These are phyloP conservation scores for Penicillium riverlandense DNA, from an alignment of 495 filamentous ascomycete genomes.

Conservation along the genomic window DNA sequence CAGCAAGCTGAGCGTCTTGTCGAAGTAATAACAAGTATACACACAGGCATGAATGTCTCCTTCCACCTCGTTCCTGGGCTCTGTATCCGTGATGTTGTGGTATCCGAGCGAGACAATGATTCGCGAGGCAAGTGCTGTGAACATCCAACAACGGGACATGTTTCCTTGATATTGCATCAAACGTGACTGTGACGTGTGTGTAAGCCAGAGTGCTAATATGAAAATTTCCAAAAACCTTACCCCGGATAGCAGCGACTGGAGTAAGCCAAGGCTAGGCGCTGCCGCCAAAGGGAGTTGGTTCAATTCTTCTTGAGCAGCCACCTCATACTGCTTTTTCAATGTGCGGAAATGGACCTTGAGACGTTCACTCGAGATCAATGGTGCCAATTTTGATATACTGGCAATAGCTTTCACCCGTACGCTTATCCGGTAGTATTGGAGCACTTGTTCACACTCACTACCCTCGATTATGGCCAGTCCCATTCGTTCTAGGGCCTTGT, in stretches of 20 bases:
- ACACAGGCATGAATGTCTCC: constrained; percentile 20
- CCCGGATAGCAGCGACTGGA: constrained; percentile 21
- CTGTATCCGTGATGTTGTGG: constrained; percentile 15
- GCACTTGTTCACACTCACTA: constrained; percentile 14
- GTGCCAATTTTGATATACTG: constrained; percentile 15
- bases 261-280: constrained; percentile 16
- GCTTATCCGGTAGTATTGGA: constrained; percentile 14
- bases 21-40: constrained; percentile 26
- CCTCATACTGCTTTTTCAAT: constrained; percentile 17
- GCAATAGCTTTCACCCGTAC: constrained; percentile 19
- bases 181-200: constrained; percentile 8
- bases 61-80: constrained; percentile 13
- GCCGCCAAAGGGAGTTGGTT: constrained; percentile 15
- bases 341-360: constrained; percentile 13
- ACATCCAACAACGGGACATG: constrained; percentile 22
- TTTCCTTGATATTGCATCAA: constrained; percentile 21
- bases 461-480: constrained; percentile 18
- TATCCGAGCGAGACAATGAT: constrained; percentile 22
- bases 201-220: background rate
- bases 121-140: constrained; percentile 15
- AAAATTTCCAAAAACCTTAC: constrained; percentile 6
- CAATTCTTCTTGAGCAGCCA: constrained; percentile 12
- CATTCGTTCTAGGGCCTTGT: constrained; percentile 18
- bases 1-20: constrained; percentile 29
- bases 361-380: constrained; percentile 10